phyloP scores from a whole-genome alignment of 352 stramenopile species.

The Globisporangium camurandrum region DNA sequence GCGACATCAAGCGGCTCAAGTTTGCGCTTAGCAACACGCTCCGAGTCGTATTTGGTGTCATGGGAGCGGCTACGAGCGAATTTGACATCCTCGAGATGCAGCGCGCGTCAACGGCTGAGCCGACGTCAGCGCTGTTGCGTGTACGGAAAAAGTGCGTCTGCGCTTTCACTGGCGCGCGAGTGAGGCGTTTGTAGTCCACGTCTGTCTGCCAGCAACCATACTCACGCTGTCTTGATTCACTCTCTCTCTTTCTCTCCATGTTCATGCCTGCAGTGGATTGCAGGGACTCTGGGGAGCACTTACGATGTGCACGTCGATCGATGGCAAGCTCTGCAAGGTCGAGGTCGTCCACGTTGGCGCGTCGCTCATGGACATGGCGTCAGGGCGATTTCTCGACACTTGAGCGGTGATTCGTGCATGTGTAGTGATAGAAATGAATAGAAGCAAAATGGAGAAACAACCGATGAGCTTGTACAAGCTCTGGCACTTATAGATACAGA shows the following conservation, averaged over 20 bases:
- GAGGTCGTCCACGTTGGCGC: constrained; percentile 14
- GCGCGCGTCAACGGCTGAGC: constrained; percentile 20
- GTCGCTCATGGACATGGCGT: constrained; percentile 58
- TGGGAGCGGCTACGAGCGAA: constrained; percentile 50
- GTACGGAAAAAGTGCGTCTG: constrained; percentile 38
- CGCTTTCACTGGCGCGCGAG: too few relatives aligned
- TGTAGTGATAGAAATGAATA: too few relatives aligned
- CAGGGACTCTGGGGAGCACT: constrained; percentile 55
- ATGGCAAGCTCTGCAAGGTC: constrained; percentile 26
- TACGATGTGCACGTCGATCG: constrained; percentile 66
- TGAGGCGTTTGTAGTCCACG: too few relatives aligned
- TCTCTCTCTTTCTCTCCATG: neutral
- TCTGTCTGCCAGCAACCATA: neutral
- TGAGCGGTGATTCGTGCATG: too few relatives aligned
- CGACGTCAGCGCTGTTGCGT: constrained; percentile 47
- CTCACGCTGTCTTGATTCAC: neutral
- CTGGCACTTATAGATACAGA: too few relatives aligned
- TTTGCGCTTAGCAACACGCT: constrained; percentile 66
- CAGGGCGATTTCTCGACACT: constrained; percentile 31
- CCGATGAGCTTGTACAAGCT: too few relatives aligned
- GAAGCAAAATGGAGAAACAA: too few relatives aligned
- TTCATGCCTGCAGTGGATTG: constrained; percentile 24
- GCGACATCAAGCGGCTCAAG: constrained; percentile 59
- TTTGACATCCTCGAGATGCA: constrained; percentile 54
- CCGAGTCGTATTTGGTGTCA: constrained; percentile 57